Base-by-base conservation (phyloP, 2,329 filamentous ascomycete species). In the Conoideocrella luteorostrata region DNA sequence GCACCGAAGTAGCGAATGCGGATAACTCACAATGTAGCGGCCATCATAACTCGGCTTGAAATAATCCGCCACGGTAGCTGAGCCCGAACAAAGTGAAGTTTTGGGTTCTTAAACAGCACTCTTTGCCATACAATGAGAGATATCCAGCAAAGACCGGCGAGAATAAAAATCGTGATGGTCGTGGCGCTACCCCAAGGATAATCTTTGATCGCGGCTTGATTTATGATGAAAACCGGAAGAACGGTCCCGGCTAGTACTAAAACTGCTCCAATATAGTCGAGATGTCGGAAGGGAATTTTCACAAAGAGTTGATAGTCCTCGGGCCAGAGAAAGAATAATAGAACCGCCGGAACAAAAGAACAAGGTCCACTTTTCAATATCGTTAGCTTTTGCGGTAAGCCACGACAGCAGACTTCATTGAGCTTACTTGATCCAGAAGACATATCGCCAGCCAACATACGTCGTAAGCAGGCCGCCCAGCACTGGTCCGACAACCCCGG, bases 351-450 rank as follows among this genome's bases (percentile, higher is more conserved):
- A 1, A 69, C 47, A 32, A 57, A 53, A 2, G 73, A 72, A 13
- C 78, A 61, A 1, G 76, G 75, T 2, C 69, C 73, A 52, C 74
- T 77, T 9, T 23, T 5, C 4, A n/a, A 29, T 15, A 23, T 4
- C 5, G 15, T 17, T 17, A 20, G 21, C 23, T 37, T 23, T 13
- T 15, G 13, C 10, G 15, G 36, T 39, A 12, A 39, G 4, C 5
- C 15, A 10, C n/a, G n/a, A n/a, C n/a, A n/a, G n/a, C n/a, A n/a
- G n/a, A n/a, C n/a, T n/a, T n/a, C n/a, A n/a, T 28, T 10, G 12
- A n/a, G n/a, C 69, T 39, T 52, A 76, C 73, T 80, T 80, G 52
- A 80, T 74, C 71, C 73, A 78, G 56, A 80, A 80, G 3, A 78
- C 64, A 69, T 73, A 77, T 47, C 71, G 59, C 75, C 75, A 78